Evolutionary conservation across 1,284 basidiomycete species (phyloP), one percentile per base, ranked within the genome.

Genomic region (Pterulicium gracile): DNA sequence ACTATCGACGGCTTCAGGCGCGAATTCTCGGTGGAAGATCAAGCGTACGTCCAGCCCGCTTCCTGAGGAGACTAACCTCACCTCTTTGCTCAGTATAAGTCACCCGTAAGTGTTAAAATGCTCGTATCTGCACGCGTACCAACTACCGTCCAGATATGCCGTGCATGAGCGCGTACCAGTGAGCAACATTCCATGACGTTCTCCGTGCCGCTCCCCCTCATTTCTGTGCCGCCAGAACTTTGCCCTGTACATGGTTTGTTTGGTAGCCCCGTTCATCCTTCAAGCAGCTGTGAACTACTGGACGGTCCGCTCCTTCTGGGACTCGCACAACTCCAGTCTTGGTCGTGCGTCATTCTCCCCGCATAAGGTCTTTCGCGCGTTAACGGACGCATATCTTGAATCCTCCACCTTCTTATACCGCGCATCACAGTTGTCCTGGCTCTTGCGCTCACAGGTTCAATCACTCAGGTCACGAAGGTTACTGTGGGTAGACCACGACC

Each of bases 401-500:
- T n/a, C n/a, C n/a, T n/a, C n/a, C n/a, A n/a, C 4, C 32, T 39
- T 34, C 24, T 39, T 39, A 44, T 42, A 47, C 51, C 4, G 17
- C 46, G 22, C 49, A 21, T 42, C 49, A 10, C 51, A 88, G 88
- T 91, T 51, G 66, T 88, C 19, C 73, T 94, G 34, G 72, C 79
- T 12, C 71, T 90, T 41, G 70, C 81, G 3, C 68, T 94, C 41
- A 84, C 91, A 1, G 88, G 88, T 10, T 68, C 81, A 23, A 66
- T 94, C 39, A 96, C 94, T 0, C 86, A 95, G 58, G 71, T 93
- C 48, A 72, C 80, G 51, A 98, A 98, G 66, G 70, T 88, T 27
- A 83, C 84, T 1, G 92, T 95, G 17, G 95, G 95, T 24, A 77
- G 95, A 22, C 93, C 95, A 0, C 74, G 95, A 39, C 89, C 85